A percentile compares a stretch with the other conserved stretches of the same genome.
Conservation (phyloP, 2,329 filamentous ascomycete genomes). For the Fusarium nygamai region DNA sequence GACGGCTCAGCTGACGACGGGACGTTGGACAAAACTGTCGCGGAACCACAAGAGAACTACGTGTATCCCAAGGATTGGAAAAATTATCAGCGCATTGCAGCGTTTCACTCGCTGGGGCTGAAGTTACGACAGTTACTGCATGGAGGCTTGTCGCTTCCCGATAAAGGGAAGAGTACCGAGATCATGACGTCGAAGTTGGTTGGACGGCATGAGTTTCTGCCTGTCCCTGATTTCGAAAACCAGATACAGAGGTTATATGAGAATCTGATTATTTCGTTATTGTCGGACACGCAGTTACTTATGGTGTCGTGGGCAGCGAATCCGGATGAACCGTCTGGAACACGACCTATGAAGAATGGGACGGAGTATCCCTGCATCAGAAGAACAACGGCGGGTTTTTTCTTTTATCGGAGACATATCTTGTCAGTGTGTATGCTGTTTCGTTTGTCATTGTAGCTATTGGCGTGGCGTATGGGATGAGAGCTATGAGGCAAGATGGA, state of each 20-base stretch:
- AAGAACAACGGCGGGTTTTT: neutral
- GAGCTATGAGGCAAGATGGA: conserved; percentile 23
- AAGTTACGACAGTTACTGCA: conserved; percentile 12
- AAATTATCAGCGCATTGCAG: conserved; percentile 8
- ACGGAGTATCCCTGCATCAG: conserved; percentile 19
- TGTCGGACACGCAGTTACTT: conserved; percentile 24
- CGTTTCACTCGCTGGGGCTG: conserved; percentile 18
- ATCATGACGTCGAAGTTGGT: conserved; percentile 3
- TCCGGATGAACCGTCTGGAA: conserved; percentile 6
- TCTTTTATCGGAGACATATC: conserved; percentile 20
- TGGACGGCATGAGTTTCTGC: conserved; percentile 15
- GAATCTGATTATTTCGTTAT: conserved; percentile 24
- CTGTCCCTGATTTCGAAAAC: neutral
- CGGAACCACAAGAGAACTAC: conserved; percentile 15
- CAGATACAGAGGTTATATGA: conserved; percentile 15
- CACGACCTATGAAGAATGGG: neutral
- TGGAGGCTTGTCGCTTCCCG: neutral
- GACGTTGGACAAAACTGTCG: conserved; percentile 7
- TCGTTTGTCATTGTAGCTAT: conserved; percentile 15
- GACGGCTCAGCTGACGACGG: conserved; percentile 4
- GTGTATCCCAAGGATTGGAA: conserved; percentile 1
- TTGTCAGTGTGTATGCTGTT: conserved; percentile 11
- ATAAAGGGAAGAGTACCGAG: neutral
- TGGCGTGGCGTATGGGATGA: conserved; percentile 14
- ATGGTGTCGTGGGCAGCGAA: conserved; percentile 27